Evolutionary conservation across 2,329 filamentous ascomycete genomes (phyloP).

Genomic region (Aspergillus tanneri): DNA sequence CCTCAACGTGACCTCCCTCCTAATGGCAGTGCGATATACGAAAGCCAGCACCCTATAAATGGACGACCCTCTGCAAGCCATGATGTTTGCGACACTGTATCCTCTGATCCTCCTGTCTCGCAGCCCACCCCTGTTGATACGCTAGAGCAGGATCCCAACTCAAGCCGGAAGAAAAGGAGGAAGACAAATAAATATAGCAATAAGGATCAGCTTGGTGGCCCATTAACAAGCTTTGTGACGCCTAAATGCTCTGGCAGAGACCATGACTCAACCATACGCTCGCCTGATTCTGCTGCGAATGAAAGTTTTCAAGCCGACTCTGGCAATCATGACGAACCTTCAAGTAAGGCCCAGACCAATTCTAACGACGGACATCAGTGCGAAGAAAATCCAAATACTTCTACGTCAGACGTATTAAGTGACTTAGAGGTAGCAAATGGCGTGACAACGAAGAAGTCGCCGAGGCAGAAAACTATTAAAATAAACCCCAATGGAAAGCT

Average conservation of each 20-base stretch:
- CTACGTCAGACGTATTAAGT: neutral
- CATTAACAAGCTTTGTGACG: neutral
- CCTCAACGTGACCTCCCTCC: constrained; percentile 6
- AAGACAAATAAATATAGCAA: constrained; percentile 26
- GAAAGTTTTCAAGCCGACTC: too few species aligned
- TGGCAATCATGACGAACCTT: too few species aligned
- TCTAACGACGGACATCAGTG: too few species aligned
- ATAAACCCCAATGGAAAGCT: constrained; percentile 46
- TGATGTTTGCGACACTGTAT: neutral
- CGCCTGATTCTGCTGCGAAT: too few species aligned
- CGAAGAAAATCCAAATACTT: neutral
- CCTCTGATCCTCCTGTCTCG: constrained; percentile 4
- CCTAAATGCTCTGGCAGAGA: neutral
- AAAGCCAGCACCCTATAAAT: neutral
- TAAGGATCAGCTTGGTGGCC: neutral
- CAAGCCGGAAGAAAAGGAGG: constrained; percentile 37
- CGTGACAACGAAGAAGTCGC: constrained; percentile 35
- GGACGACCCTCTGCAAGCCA: neutral
- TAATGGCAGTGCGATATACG: neutral
- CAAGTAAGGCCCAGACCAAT: too few species aligned
- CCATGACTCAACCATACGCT: too few species aligned
- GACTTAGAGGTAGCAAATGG: constrained; percentile 22
- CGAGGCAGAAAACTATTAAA: constrained; percentile 53
- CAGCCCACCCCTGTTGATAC: constrained; percentile 1
- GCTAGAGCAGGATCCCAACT: constrained; percentile 36